Evolutionary conservation across 257 asterid genomes (phyloP).

Genomic region (Osmanthus fragrans): DNA sequence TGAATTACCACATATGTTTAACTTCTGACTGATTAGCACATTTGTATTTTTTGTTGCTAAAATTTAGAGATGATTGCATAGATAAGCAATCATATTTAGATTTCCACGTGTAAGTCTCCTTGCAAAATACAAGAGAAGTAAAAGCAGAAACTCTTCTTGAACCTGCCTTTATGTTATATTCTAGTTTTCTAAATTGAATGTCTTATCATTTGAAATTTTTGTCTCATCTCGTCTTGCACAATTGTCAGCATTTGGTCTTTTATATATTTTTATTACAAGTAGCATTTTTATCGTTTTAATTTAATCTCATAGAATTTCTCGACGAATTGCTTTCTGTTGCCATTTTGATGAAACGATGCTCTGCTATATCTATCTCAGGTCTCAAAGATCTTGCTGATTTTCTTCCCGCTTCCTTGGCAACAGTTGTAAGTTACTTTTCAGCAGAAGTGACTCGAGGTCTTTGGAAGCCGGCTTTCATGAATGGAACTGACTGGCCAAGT

Average conservation of each 20-base stretch:
- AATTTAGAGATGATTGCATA: constrained; percentile 1
- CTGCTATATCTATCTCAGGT: constrained; percentile 54
- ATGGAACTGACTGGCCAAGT: constrained; percentile 99
- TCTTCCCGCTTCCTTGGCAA: constrained; percentile 96
- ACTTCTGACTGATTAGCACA: background rate
- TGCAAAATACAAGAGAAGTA: constrained; percentile 13
- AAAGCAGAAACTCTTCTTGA: constrained; percentile 8
- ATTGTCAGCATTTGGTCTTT: background rate
- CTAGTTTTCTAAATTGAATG: constrained; percentile 17
- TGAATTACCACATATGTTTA: background rate
- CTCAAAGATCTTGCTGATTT: constrained; percentile 98
- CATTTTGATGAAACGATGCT: constrained; percentile 12
- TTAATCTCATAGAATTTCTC: background rate
- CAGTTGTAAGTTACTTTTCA: constrained; percentile 83
- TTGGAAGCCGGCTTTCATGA: constrained; percentile 97
- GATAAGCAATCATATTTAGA: constrained; percentile 9
- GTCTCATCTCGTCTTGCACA: background rate
- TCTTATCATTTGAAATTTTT: constrained; percentile 22
- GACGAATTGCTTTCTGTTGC: constrained; percentile 13
- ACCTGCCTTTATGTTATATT: constrained; percentile 10
- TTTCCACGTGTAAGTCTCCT: constrained; percentile 3
- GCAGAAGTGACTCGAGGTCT: constrained; percentile 97
- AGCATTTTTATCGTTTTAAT: background rate
- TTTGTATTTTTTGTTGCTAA: constrained; percentile 6
- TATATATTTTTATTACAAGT: background rate